Base-by-base conservation (phyloP, 2,329 filamentous ascomycete species). In the Curvularia hawaiiensis region DNA sequence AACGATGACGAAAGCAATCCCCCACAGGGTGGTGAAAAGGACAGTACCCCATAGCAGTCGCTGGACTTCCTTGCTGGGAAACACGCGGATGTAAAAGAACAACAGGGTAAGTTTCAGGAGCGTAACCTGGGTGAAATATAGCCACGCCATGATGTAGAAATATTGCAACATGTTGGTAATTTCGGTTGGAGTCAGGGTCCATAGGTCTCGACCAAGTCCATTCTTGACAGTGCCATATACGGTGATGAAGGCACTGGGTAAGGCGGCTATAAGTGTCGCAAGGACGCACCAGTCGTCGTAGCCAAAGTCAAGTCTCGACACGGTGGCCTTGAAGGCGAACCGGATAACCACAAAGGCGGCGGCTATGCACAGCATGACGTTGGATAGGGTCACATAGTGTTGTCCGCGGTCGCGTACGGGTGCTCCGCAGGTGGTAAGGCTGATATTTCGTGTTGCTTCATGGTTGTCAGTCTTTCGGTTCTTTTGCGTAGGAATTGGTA, bases 161-260 rank as follows among this genome's bases (percentile, higher is more conserved):
- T 52, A 68, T 52, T 65, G 59, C 26, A 77, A 62, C 48, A 86
- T 82, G 2, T 69, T 65, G 16, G 78, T 81, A 38, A 86, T 78
- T 24, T 78, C 62, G 0, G 73, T 62, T 0, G 74, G 68, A 0
- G 69, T 58, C 6, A 85, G 59, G 0, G 80, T 80, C 83, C 83
- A 85, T 28, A 85, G 76, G 51, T 86, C 83, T 24, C 70, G 77
- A 0, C 83, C 82, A 7, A 85, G 70, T 0, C 83, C 84, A 33
- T 69, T 63, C 43, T 61, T 61, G 10, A 64, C 54, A 22, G 64
- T 68, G 9, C 68, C 68, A 26, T 56, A 60, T 9, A 68, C 64
- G 9, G 61, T 72, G 24, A 74, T 60, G 28, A 74, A 58, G 18
- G 71, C 68, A 38, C 64, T 69, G 5, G 73, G 68, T 11, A 65